Conservation (phyloP, 495 filamentous ascomycete species). For the Talaromyces ruber region DNA sequence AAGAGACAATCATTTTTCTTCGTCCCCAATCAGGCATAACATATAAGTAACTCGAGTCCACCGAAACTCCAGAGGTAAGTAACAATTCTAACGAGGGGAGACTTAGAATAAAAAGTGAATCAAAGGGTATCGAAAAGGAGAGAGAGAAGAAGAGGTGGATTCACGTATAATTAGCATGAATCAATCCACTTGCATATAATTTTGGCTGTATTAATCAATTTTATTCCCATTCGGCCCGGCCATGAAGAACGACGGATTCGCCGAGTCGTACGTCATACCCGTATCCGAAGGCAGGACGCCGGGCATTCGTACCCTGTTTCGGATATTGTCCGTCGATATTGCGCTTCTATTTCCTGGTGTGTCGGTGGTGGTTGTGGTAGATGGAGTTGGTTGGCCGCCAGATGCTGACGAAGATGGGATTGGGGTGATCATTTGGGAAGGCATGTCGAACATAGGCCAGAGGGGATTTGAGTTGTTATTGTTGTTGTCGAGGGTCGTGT, state of each 20-base stretch:
- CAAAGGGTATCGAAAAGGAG: neutral
- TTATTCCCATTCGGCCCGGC: conserved; percentile 4
- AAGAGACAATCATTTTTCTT: neutral
- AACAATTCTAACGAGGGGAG: neutral
- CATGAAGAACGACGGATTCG: conserved; percentile 2
- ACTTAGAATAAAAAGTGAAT: neutral
- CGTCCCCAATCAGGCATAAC: neutral
- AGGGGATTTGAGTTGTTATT: conserved; percentile 28
- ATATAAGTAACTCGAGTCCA: no score
- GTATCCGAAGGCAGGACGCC: conserved; percentile 1
- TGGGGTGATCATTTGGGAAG: conserved; percentile 14
- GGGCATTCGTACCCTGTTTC: neutral
- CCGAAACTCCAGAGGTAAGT: neutral
- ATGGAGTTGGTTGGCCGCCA: neutral
- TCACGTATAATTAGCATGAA: neutral
- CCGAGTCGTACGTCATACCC: neutral
- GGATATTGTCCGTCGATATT: neutral
- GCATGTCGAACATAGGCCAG: conserved; percentile 36
- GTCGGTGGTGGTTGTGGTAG: neutral
- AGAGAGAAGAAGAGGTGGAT: neutral
- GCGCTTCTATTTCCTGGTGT: neutral
- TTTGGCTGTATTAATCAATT: neutral
- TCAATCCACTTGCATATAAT: neutral
- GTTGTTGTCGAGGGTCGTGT: conserved; percentile 31
- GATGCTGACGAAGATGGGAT: conserved; percentile 11